Percentiles rank a stretch among this genome's conserved stretches.
Evolutionary conservation across 139 green algal genomes (phyloP).

Genomic region (Dunaliella sp.): DNA sequence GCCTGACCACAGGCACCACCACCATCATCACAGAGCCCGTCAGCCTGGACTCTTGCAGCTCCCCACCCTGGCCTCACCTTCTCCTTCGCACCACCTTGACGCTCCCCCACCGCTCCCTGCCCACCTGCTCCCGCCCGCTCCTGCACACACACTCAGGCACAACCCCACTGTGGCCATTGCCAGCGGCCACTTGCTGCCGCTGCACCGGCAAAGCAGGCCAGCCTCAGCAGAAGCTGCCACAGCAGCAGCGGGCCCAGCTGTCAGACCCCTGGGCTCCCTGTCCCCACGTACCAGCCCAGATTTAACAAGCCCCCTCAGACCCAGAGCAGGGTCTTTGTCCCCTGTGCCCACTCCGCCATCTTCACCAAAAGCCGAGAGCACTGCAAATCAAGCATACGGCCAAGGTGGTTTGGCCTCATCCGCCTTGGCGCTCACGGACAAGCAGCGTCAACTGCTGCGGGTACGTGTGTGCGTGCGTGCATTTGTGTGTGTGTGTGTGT

Average conservation of each 20-base stretch:
- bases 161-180: not conserved
- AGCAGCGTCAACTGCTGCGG: not conserved
- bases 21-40: not conserved
- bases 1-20: not conserved
- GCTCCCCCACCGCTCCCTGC: not conserved
- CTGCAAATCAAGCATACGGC: no score
- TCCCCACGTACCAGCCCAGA: not conserved
- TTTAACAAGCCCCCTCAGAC: no score
- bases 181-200: not conserved
- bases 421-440: not conserved
- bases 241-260: not conserved
- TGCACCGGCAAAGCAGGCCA: not conserved
- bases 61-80: not conserved
- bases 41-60: not conserved
- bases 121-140: not conserved
- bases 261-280: not conserved
- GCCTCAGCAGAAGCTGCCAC: not conserved
- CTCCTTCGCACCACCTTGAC: not conserved
- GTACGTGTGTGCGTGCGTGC: not conserved
- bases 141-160: not conserved
- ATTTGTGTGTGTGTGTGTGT: not conserved
- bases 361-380: no score
- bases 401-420: not conserved
- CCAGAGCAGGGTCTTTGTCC: no score
- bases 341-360: no score